Conservation (phyloP, 805 yeast species). For the Ogataea nitratoaversa region DNA sequence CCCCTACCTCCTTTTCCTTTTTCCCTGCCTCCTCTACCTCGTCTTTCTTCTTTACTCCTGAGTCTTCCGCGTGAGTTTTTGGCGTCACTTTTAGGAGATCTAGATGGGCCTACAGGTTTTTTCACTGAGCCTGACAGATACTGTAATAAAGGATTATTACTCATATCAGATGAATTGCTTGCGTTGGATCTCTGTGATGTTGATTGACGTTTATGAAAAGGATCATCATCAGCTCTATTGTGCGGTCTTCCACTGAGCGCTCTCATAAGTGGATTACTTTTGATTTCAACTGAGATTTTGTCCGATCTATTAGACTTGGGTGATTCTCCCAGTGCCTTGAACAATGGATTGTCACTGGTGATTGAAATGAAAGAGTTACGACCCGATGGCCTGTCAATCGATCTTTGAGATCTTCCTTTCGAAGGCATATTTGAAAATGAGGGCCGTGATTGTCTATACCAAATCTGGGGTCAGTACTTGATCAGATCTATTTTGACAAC, state of each 20-base stretch:
- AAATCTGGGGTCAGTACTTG: too few relatives aligned
- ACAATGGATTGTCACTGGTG: neutral
- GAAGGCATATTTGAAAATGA: too few relatives aligned
- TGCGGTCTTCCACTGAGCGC: slow-evolving; percentile 1
- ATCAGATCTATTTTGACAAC: too few relatives aligned
- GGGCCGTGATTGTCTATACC: too few relatives aligned
- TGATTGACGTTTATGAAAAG: slow-evolving; percentile 2
- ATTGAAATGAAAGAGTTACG: too few relatives aligned
- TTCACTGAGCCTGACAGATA: too few relatives aligned
- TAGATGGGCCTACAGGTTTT: neutral
- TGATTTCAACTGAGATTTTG: neutral
- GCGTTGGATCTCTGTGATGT: too few relatives aligned
- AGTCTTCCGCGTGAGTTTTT: neutral
- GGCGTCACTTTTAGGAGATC: neutral
- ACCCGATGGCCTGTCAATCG: too few relatives aligned
- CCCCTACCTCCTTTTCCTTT: too few relatives aligned
- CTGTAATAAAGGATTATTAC: too few relatives aligned
- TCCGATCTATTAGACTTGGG: neutral
- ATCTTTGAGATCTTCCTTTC: too few relatives aligned
- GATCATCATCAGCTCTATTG: neutral
- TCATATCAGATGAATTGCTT: too few relatives aligned
- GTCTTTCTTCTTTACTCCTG: neutral
- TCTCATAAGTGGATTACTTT: neutral
- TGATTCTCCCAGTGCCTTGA: neutral
- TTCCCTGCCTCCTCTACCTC: neutral